Base-by-base conservation (phyloP, 2,329 filamentous ascomycete species). In the Periglandula ipomoeae region DNA sequence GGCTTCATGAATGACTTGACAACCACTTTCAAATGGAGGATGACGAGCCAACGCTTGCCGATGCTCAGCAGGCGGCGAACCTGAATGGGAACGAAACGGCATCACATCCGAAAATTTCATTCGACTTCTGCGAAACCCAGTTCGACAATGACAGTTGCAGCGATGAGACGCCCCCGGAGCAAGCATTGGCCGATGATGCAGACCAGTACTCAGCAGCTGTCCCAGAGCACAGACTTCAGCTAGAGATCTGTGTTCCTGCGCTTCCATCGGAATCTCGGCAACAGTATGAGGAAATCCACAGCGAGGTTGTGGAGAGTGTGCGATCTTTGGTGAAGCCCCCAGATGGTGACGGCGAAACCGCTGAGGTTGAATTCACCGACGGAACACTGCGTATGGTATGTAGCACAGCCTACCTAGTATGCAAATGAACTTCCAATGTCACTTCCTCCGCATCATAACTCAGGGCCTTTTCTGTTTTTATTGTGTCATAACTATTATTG, bases 311-410 rank as follows among this genome's bases (percentile, higher is more conserved):
- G 13, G 64, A 71, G 32, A 58, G 55, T 4, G 54, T 76, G 4
- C 40, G 65, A 1, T 59, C 61, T 5, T 56, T 68, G 46, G 53
- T 61, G 13, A 51, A 56, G 1, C 55, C 55, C 1, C 57, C 59
- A 13, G 50, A 52, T 8, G 56, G 54, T 6, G 55, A 64, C 9
- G 20, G 19, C 24, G 37, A 56, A 2, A 58, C 58, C 20, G 71
- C 70, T 39, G 58, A 55, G 4, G 61, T 71, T 10, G 71, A 74
- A 50, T 75, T 74, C 43, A 66, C 67, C 26, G 73, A 76, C 53
- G 73, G 72, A 22, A 64, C 66, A 44, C 55, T 68, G 52, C 65
- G 73, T 47, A 50, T 65, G 55, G 74, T 76, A 65, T 32, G 50
- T 49, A 11, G 39, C 32, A 38, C 15, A 44, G 5, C 9, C 17